Conservation (phyloP, 352 stramenopile species). For the Thalassiosira hispida region DNA sequence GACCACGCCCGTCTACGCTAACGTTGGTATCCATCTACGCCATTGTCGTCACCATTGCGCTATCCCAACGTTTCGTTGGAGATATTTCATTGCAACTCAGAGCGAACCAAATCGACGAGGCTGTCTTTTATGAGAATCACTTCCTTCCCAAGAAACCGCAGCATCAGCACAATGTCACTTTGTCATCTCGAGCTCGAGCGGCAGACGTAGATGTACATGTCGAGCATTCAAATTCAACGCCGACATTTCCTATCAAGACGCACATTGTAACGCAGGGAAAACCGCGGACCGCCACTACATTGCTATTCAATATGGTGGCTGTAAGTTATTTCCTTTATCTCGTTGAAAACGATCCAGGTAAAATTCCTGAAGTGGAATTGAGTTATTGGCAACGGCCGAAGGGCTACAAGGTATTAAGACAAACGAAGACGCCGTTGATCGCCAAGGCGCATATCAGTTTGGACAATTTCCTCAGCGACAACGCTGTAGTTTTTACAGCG, state of each 20-base stretch:
- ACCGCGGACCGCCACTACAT: constrained; percentile 44
- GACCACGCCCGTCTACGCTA: background rate
- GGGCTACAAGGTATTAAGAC: constrained; percentile 7
- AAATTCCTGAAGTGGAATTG: constrained; percentile 23
- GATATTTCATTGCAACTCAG: background rate
- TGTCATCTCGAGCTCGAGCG: too few relatives aligned
- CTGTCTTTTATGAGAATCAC: background rate
- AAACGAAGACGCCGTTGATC: constrained; percentile 13
- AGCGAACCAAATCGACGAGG: background rate
- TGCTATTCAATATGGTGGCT: constrained; percentile 52
- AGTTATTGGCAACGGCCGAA: constrained; percentile 18
- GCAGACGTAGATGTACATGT: constrained; percentile 1
- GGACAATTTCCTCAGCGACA: constrained; percentile 23
- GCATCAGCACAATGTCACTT: background rate
- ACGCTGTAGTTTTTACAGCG: constrained; percentile 41
- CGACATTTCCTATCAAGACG: constrained; percentile 23
- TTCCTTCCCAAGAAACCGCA: background rate
- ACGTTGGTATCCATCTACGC: constrained; percentile 1
- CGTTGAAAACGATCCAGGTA: constrained; percentile 5
- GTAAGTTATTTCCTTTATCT: constrained; percentile 51
- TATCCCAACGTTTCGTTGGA: background rate
- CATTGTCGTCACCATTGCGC: background rate
- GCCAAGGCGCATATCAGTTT: constrained; percentile 44
- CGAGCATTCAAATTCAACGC: background rate
- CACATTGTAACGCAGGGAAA: constrained; percentile 46